Percentiles rank a stretch among this genome's conserved stretches.
Conservation (phyloP, 2,329 filamentous ascomycete genomes). For the Leptographium radiaticola region DNA sequence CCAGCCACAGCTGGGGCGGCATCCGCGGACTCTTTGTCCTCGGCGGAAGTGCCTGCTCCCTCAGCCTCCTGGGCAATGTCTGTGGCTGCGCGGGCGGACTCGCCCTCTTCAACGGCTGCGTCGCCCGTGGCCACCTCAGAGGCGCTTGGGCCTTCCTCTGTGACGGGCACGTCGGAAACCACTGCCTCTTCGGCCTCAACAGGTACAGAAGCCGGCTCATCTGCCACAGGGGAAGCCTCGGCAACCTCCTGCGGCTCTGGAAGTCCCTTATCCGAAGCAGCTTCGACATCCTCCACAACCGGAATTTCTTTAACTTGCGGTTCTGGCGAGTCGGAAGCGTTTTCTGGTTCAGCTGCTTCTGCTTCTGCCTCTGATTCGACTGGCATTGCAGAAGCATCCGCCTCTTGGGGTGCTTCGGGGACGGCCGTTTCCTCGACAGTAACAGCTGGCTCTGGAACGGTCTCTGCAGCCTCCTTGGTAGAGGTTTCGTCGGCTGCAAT, state of each 20-base stretch:
- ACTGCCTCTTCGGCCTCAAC: neutral
- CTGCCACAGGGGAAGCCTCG: neutral
- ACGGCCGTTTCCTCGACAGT: too few species aligned
- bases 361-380: too few species aligned
- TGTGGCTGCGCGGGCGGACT: neutral
- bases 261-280: neutral
- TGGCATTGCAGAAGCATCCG: too few species aligned
- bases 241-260: neutral
- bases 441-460: too few species aligned
- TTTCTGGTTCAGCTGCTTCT: neutral
- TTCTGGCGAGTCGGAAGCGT: neutral
- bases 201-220: neutral
- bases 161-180: neutral
- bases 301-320: neutral
- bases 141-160: neutral
- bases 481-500: neutral
- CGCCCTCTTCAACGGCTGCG: neutral
- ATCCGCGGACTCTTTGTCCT: conserved; percentile 9
- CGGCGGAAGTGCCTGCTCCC: neutral
- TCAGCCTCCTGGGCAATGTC: too few species aligned
- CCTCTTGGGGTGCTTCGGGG: too few species aligned
- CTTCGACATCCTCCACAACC: neutral
- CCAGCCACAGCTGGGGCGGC: neutral
- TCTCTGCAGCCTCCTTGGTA: too few species aligned
- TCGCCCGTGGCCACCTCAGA: neutral